Evolutionary conservation across 2,329 filamentous ascomycete genomes (phyloP).

Genomic region (Fusarium sp.): DNA sequence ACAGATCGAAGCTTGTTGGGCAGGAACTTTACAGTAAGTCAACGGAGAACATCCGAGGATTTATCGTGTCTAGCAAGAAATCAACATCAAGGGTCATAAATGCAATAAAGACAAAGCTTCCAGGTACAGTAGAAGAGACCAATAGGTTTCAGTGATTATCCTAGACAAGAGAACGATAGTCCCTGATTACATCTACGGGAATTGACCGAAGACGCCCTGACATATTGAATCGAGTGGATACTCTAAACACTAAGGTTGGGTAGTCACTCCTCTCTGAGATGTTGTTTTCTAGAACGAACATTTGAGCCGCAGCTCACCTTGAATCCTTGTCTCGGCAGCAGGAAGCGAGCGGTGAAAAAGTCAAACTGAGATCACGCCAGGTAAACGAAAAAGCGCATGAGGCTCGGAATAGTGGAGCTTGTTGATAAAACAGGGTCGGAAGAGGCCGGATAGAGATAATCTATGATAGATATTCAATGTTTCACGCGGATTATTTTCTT

Average conservation of each 20-base stretch:
- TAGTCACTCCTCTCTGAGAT: conserved; percentile 5
- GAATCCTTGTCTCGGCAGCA: conserved; percentile 22
- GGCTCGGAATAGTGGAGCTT: conserved; percentile 21
- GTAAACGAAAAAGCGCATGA: conserved; percentile 22
- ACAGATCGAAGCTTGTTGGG: not conserved
- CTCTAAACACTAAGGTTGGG: not conserved
- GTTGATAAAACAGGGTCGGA: conserved; percentile 31
- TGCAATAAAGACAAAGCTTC: conserved; percentile 5
- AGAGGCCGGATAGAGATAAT: conserved; percentile 35
- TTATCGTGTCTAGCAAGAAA: conserved; percentile 9
- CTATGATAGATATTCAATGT: not conserved
- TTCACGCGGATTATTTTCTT: conserved; percentile 32
- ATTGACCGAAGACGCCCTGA: conserved; percentile 38
- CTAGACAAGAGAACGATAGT: not conserved
- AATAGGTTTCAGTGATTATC: not conserved
- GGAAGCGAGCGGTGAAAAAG: conserved; percentile 34
- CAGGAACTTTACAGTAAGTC: conserved; percentile 2
- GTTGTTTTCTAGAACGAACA: conserved; percentile 29
- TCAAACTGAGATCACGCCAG: conserved; percentile 36
- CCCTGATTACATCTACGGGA: conserved; percentile 27
- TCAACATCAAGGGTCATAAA: not conserved
- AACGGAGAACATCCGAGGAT: conserved; percentile 32
- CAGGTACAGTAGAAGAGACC: not conserved
- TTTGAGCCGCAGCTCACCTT: conserved; percentile 27
- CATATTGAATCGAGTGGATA: conserved; percentile 26